Percentiles rank a stretch among this genome's conserved stretches.
Evolutionary conservation across 495 filamentous ascomycete genomes (phyloP).

Genomic region (Neurospora sp.): DNA sequence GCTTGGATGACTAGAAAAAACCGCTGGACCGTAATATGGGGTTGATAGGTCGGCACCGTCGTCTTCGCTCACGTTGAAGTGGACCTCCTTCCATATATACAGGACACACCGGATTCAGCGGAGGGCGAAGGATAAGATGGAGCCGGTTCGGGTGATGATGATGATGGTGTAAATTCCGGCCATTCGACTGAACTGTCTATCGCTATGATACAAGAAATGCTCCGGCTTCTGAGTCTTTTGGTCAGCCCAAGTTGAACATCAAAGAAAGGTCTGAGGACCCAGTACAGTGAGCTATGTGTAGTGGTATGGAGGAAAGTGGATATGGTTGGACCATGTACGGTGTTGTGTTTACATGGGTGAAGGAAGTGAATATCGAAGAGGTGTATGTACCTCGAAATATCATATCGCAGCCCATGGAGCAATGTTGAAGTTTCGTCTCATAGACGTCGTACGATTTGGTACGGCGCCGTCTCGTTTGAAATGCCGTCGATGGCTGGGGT

Average conservation of each 20-base stretch:
- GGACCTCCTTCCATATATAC: conserved; percentile 12
- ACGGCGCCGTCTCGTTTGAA: neutral
- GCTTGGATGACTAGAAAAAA: neutral
- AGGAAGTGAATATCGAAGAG: neutral
- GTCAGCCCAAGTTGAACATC: neutral
- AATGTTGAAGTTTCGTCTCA: conserved; percentile 1
- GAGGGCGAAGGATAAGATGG: neutral
- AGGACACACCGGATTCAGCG: neutral
- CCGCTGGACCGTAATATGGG: neutral
- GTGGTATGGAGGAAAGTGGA: neutral
- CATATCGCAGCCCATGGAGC: neutral
- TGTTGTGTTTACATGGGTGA: neutral
- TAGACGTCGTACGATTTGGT: neutral
- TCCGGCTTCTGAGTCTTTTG: neutral
- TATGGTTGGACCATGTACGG: neutral
- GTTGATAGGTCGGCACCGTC: conserved; percentile 1
- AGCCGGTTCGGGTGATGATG: neutral
- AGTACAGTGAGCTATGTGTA: neutral
- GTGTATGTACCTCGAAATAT: neutral
- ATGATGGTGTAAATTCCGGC: neutral
- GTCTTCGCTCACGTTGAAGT: conserved; percentile 14
- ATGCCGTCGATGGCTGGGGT: neutral
- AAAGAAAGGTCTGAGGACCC: neutral
- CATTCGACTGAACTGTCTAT: neutral
- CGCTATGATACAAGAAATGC: neutral